phyloP scores from a whole-genome alignment of 1,284 basidiomycete species.

The Sphaerobolus stellatus region DNA sequence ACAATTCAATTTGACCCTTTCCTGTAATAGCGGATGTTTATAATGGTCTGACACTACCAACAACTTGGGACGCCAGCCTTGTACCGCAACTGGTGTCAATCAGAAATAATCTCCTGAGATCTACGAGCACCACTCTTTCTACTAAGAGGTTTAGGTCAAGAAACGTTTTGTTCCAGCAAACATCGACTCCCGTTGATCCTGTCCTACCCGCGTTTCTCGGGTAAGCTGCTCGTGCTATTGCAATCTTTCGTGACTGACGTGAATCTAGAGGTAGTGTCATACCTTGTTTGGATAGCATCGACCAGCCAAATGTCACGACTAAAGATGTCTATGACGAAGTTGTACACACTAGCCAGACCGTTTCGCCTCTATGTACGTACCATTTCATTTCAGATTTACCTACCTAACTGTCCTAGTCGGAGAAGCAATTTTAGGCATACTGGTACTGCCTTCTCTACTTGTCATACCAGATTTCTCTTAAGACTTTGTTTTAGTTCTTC shows the following conservation, averaged over 20 bases:
- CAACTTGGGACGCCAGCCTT: no score
- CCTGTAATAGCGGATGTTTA: no score
- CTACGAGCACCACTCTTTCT: no score
- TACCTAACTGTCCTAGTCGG: background rate
- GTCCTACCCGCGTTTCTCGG: background rate
- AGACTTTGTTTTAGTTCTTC: background rate
- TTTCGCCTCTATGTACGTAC: constrained; percentile 1
- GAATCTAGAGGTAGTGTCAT: constrained; percentile 1
- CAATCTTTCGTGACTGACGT: background rate
- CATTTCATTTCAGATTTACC: background rate
- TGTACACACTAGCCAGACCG: background rate
- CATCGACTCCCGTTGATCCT: background rate
- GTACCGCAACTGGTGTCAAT: no score
- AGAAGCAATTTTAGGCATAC: background rate
- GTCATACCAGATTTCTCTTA: background rate
- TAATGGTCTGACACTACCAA: no score
- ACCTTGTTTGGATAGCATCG: constrained; percentile 7
- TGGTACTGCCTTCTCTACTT: background rate
- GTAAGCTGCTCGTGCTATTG: background rate
- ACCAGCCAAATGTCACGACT: constrained; percentile 6
- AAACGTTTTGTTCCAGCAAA: no score
- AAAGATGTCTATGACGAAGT: background rate
- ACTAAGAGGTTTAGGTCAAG: no score
- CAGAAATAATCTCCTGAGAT: no score
- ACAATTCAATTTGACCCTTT: no score